These are phyloP conservation scores for Saccharomyces hybrid DNA, from an alignment of 1,139 yeast genomes.

Conservation along the genomic window DNA sequence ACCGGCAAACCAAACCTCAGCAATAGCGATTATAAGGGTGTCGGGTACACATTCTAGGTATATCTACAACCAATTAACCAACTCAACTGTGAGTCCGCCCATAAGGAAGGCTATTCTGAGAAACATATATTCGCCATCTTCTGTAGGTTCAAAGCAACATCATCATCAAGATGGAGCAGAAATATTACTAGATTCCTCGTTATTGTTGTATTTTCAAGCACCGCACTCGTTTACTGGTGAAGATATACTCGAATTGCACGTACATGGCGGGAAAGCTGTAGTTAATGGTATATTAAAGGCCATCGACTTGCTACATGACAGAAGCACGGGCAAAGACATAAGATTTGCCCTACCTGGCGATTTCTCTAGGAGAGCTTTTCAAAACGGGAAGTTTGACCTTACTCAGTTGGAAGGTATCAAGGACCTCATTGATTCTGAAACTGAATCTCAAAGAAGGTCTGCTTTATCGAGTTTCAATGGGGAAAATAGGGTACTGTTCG, in stretches of 20 bases:
- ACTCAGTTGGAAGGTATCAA: slow-evolving; percentile 88
- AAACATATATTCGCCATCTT: slow-evolving; percentile 40
- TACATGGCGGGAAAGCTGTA: slow-evolving; percentile 92
- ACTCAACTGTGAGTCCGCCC: slow-evolving; percentile 33
- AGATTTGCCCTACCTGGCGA: slow-evolving; percentile 92
- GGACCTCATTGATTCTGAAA: slow-evolving; percentile 88
- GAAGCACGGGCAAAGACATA: slow-evolving; percentile 37
- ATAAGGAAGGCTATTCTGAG: slow-evolving; percentile 54
- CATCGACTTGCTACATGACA: slow-evolving; percentile 43
- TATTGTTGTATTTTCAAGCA: slow-evolving; percentile 57
- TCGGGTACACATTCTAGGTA: slow-evolving; percentile 60
- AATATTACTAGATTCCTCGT: slow-evolving; percentile 63
- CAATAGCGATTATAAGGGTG: slow-evolving; percentile 77
- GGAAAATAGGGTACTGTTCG: slow-evolving; percentile 46
- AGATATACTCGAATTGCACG: slow-evolving; percentile 75
- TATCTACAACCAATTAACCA: slow-evolving; percentile 34
- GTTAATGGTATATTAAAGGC: slow-evolving; percentile 60
- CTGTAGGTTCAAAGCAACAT: background rate
- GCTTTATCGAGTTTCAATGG: slow-evolving; percentile 73
- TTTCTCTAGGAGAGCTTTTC: slow-evolving; percentile 75
- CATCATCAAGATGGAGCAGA: slow-evolving; percentile 15
- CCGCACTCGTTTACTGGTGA: slow-evolving; percentile 91
- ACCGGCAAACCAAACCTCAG: slow-evolving; percentile 62
- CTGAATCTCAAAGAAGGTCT: slow-evolving; percentile 76
- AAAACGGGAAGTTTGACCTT: slow-evolving; percentile 58